A percentile compares a stretch with the other conserved stretches of the same genome.
Evolutionary conservation across 78 protist genomes (phyloP).

Genomic region (Dictyostelium discoideum): dicty_2.7 NC_007091.3:3723001-3723500

Average conservation of each 20-base stretch:
- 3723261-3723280: constrained; percentile 64
- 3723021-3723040: neutral
- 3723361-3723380: too few species aligned
- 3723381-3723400: too few species aligned
- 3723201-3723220: constrained; percentile 71
- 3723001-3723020: constrained; percentile 18
- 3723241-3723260: constrained; percentile 86
- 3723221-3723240: constrained; percentile 85
- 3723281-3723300: neutral
- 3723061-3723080: too few species aligned
- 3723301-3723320: too few species aligned
- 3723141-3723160: neutral
- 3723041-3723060: neutral
- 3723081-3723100: too few species aligned
- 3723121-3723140: neutral
- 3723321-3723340: neutral
- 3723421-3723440: too few species aligned
- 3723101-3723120: neutral
- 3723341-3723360: too few species aligned
- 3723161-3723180: constrained; percentile 42
- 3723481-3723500: too few species aligned
- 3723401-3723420: too few species aligned
- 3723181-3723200: constrained; percentile 93
- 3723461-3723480: too few species aligned
- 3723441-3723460: too few species aligned